These are phyloP conservation scores for Rutstroemia sp. DNA, from an alignment of 2,329 filamentous ascomycete genomes.

Conservation along the genomic window DNA sequence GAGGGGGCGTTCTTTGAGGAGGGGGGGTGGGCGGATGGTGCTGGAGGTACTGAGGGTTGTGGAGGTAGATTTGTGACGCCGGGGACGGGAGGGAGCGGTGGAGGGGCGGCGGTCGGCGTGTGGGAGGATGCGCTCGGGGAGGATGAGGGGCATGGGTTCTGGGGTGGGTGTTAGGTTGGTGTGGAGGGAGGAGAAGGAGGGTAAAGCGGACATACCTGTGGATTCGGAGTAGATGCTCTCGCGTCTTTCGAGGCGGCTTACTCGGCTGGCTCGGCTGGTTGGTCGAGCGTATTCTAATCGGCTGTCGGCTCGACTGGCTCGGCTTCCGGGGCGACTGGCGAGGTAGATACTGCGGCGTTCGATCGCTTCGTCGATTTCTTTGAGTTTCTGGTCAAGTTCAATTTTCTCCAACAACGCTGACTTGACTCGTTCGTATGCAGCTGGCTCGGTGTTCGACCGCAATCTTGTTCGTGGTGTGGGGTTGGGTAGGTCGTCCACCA, in stretches of 20 bases:
- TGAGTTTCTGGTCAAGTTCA: conserved; percentile 51
- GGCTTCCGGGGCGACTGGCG: conserved; percentile 25
- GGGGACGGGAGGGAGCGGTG: conserved; percentile 5
- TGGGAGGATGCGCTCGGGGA: conserved; percentile 32
- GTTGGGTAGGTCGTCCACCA: conserved; percentile 21
- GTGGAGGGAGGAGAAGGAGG: too few species aligned
- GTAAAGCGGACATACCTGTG: conserved; percentile 15
- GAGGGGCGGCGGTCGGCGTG: conserved; percentile 27
- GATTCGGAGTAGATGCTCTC: conserved; percentile 23
- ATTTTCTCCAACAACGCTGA: conserved; percentile 32
- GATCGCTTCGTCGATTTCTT: conserved; percentile 51
- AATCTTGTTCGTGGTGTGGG: conserved; percentile 22
- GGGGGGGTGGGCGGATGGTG: conserved; percentile 1
- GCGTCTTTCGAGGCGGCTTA: conserved; percentile 14
- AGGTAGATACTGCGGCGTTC: conserved; percentile 46
- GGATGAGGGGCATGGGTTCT: conserved; percentile 45
- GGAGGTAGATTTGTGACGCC: conserved; percentile 4
- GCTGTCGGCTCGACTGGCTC: conserved; percentile 20
- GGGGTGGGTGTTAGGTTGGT: conserved; percentile 19
- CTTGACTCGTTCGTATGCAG: conserved; percentile 26
- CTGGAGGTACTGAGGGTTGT: neutral
- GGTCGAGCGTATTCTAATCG: conserved; percentile 22
- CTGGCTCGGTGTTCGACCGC: conserved; percentile 25
- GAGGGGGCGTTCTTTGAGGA: conserved; percentile 12
- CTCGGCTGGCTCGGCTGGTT: conserved; percentile 22